Evolutionary conservation across 2,329 filamentous ascomycete species (phyloP).

Genomic region (Fusarium liriodendri): DNA sequence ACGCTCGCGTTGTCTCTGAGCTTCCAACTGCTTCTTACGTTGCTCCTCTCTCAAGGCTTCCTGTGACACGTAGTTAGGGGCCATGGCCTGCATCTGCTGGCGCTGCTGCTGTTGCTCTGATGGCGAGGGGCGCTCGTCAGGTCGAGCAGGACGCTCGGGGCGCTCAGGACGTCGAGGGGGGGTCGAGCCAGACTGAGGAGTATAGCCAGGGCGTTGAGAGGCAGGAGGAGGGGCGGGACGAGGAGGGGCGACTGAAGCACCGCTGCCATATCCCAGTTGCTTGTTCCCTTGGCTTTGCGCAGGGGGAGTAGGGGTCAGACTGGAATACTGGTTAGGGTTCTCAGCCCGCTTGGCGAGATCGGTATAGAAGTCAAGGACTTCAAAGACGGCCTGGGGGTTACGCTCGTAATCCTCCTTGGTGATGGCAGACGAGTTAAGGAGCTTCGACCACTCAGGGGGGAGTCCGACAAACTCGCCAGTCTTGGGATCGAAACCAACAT

Average conservation of each 20-base stretch:
- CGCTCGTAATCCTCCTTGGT: constrained; percentile 99
- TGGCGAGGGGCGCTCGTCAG: constrained; percentile 50
- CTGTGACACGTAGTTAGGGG: constrained; percentile 64
- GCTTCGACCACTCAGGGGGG: constrained; percentile 95
- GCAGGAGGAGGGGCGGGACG: constrained; percentile 67
- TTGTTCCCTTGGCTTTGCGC: constrained; percentile 68
- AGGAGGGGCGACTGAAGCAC: constrained; percentile 73
- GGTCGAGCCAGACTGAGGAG: constrained; percentile 50
- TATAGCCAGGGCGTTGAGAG: constrained; percentile 59
- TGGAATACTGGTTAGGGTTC: constrained; percentile 75
- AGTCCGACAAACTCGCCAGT: constrained; percentile 95
- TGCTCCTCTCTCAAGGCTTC: constrained; percentile 66
- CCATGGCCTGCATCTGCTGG: constrained; percentile 68
- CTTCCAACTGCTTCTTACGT: constrained; percentile 71
- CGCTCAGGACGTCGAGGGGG: constrained; percentile 59
- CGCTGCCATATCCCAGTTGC: constrained; percentile 69
- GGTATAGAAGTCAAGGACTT: constrained; percentile 87
- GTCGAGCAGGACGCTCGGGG: constrained; percentile 48
- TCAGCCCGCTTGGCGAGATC: constrained; percentile 82
- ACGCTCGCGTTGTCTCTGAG: constrained; percentile 61
- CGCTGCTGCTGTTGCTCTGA: constrained; percentile 64
- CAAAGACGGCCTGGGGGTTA: constrained; percentile 87
- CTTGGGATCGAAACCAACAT: constrained; percentile 96
- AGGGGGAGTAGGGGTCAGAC: constrained; percentile 75
- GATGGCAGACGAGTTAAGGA: constrained; percentile 95